These are phyloP conservation scores for Nakazawaea wickerhamii DNA, from an alignment of 805 yeast species.

Conservation along the genomic window DNA sequence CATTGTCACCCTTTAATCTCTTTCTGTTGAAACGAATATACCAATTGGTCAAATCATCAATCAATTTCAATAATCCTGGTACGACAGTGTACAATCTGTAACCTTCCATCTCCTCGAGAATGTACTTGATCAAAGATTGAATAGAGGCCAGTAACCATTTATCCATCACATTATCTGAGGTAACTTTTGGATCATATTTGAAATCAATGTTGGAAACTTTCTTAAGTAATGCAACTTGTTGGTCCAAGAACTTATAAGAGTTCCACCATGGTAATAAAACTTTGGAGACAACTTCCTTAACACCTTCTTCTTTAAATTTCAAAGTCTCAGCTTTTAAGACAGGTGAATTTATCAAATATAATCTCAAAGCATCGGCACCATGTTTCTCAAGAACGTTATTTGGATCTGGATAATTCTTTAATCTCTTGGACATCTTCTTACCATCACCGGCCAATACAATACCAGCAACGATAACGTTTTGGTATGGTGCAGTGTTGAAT, in stretches of 20 bases:
- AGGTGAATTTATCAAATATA: constrained; percentile 95
- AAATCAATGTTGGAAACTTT: constrained; percentile 70
- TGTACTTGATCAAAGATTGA: constrained; percentile 81
- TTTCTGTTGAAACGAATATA: constrained; percentile 97
- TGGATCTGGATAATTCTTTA: constrained; percentile 98
- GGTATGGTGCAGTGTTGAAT: constrained; percentile 87
- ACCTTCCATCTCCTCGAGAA: constrained; percentile 84
- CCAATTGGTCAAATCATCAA: constrained; percentile 97
- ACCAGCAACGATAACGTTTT: constrained; percentile 94
- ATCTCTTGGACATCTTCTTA: constrained; percentile 97
- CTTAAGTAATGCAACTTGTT: constrained; percentile 79
- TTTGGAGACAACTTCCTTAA: constrained; percentile 92
- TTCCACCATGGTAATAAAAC: constrained; percentile 99
- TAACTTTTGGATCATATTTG: constrained; percentile 58
- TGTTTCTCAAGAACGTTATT: constrained; percentile 70
- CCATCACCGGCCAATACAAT: constrained; percentile 97
- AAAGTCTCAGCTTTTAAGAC: constrained; percentile 94
- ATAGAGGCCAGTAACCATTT: constrained; percentile 95
- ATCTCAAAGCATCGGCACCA: constrained; percentile 97
- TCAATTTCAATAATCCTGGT: constrained; percentile 80
- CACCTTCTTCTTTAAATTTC: constrained; percentile 98
- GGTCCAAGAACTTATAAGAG: constrained; percentile 93
- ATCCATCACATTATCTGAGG: constrained; percentile 90
- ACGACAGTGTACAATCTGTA: constrained; percentile 95
- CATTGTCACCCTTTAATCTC: constrained; percentile 94